Percentiles rank a stretch among this genome's conserved stretches.
These are phyloP conservation scores for Sideroxylon spinosum DNA, from an alignment of 179 eudicot species.

Conservation along the genomic window DNA sequence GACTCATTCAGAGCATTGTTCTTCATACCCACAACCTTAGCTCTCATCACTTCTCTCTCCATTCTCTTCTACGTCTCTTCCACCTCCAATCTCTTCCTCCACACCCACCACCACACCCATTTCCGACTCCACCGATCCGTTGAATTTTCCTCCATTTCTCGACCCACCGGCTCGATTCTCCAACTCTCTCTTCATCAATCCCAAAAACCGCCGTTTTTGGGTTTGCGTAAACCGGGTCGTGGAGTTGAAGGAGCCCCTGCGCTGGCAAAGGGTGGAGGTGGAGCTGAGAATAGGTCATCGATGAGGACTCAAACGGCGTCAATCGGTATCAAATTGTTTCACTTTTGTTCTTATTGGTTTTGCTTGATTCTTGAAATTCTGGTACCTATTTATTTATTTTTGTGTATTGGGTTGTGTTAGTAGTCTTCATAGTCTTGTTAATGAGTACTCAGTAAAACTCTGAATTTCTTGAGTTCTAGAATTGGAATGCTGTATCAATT, in stretches of 20 bases:
- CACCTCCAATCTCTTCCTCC: constrained; percentile 35
- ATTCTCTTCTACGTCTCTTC: constrained; percentile 37
- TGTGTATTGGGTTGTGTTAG: neutral
- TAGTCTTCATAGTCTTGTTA: neutral
- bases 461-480: neutral
- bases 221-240: neutral
- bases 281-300: constrained; percentile 13
- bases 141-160: neutral
- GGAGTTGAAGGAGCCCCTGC: neutral
- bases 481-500: constrained; percentile 1
- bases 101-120: constrained; percentile 13
- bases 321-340: constrained; percentile 16
- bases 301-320: neutral
- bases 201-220: neutral
- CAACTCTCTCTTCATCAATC: constrained; percentile 7
- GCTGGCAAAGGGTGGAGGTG: neutral
- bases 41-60: constrained; percentile 33
- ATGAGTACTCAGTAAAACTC: neutral
- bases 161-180: constrained; percentile 7
- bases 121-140: constrained; percentile 15
- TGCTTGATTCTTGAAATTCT: constrained; percentile 14
- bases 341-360: neutral
- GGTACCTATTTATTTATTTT: no score
- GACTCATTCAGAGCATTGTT: constrained; percentile 21
- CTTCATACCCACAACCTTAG: constrained; percentile 38